These are phyloP conservation scores for Crotalaria pallida DNA, from an alignment of 306 rosid species.

Conservation along the genomic window DNA sequence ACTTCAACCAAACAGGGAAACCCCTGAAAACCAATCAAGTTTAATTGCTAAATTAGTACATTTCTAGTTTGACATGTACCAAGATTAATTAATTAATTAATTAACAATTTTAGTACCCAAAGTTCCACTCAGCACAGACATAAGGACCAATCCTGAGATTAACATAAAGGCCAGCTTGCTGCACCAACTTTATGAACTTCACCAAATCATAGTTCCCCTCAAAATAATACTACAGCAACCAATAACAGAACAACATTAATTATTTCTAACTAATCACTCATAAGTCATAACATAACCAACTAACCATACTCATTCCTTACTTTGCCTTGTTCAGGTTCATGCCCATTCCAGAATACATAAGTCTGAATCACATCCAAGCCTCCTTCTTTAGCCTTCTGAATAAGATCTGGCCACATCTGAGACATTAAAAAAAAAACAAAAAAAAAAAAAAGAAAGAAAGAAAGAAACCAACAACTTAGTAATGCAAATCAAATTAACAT, in stretches of 20 bases:
- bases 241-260: background rate
- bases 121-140: slow-evolving; percentile 99
- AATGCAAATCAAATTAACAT: background rate
- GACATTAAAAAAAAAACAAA: too few relatives aligned
- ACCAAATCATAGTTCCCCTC: slow-evolving; percentile 94
- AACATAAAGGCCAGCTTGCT: slow-evolving; percentile 87
- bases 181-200: slow-evolving; percentile 78
- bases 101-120: slow-evolving; percentile 54
- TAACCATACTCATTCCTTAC: slow-evolving; percentile 36
- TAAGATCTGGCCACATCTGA: slow-evolving; percentile 99
- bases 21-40: slow-evolving; percentile 54
- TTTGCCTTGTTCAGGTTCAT: slow-evolving; percentile 86
- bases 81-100: background rate
- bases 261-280: background rate
- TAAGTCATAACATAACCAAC: slow-evolving; percentile 2
- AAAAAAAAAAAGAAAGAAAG: too few relatives aligned
- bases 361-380: slow-evolving; percentile 97
- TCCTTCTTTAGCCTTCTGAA: slow-evolving; percentile 95
- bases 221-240: slow-evolving; percentile 68
- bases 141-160: slow-evolving; percentile 98
- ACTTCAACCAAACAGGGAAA: slow-evolving; percentile 97
- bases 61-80: slow-evolving; percentile 12
- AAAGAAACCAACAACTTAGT: slow-evolving; percentile 15
- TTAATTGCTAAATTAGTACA: slow-evolving; percentile 4
- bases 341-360: slow-evolving; percentile 99